phyloP scores from a whole-genome alignment of 768 basidiomycete genomes.

The Hirschioporus abietinus region DNA sequence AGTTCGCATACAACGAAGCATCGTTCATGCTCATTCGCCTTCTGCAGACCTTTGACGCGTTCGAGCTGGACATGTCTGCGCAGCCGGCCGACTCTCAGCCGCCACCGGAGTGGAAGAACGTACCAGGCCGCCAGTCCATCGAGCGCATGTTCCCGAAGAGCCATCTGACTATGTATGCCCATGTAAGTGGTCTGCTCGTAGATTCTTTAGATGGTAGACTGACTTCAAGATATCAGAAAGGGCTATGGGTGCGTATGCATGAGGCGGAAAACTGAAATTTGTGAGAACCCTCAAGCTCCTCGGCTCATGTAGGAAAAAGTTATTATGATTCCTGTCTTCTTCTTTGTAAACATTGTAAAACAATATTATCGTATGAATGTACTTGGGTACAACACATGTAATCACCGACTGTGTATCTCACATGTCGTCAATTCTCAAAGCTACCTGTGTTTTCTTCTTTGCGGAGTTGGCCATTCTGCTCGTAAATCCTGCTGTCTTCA shows the following conservation, averaged over 20 bases:
- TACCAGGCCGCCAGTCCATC: constrained; percentile 40
- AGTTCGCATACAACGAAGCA: constrained; percentile 56
- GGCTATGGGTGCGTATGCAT: background rate
- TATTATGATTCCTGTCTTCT: no score
- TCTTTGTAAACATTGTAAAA: no score
- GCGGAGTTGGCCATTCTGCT: no score
- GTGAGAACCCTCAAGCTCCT: background rate
- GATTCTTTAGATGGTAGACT: background rate
- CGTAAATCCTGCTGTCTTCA: no score
- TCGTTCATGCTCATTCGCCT: constrained; percentile 61
- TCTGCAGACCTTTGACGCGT: constrained; percentile 50
- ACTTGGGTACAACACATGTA: no score
- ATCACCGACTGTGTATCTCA: no score
- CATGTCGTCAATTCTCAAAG: no score
- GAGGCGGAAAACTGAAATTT: background rate
- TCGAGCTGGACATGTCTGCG: constrained; percentile 42
- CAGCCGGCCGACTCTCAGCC: constrained; percentile 41
- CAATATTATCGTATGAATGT: no score
- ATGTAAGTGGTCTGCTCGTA: constrained; percentile 28
- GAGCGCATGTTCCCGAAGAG: constrained; percentile 49
- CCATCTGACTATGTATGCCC: constrained; percentile 50
- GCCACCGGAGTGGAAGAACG: constrained; percentile 40
- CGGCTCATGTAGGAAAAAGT: no score
- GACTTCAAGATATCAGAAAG: background rate
- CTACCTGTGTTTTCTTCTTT: no score